phyloP scores from a whole-genome alignment of 192 early-diverging fungal species.

The Gigaspora rosea region DNA sequence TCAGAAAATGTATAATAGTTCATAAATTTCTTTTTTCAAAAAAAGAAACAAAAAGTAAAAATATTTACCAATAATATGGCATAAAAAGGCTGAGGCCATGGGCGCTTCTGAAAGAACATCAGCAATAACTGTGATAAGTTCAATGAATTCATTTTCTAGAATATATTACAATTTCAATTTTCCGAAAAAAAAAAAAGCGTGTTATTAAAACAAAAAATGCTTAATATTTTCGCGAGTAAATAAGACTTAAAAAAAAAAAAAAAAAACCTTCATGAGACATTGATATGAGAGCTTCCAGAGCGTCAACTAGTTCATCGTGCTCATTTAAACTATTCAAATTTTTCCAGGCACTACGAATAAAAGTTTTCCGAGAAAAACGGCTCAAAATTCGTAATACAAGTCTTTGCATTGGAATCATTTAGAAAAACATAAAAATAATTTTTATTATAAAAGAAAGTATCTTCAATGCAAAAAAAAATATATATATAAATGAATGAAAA shows the following conservation, averaged over 20 bases:
- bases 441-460: no score
- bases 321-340: conserved; percentile 50
- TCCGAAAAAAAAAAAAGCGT: neutral
- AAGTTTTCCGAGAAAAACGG: conserved; percentile 22
- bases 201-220: neutral
- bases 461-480: no score
- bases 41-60: neutral
- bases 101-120: conserved; percentile 45
- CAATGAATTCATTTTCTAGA: conserved; percentile 40
- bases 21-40: neutral
- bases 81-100: conserved; percentile 53
- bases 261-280: conserved; percentile 38
- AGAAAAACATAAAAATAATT: no score
- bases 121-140: conserved; percentile 48
- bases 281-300: conserved; percentile 48
- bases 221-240: conserved; percentile 4
- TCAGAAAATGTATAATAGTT: neutral
- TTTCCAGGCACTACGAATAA: conserved; percentile 48
- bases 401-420: conserved; percentile 7
- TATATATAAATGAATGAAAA: no score
- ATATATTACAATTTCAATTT: neutral
- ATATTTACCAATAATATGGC: conserved; percentile 50
- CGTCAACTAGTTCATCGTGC: conserved; percentile 44
- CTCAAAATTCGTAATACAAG: conserved; percentile 16
- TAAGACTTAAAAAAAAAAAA: neutral